phyloP scores from a whole-genome alignment of 163 green algal genomes.

The Volvox carteri region DNA sequence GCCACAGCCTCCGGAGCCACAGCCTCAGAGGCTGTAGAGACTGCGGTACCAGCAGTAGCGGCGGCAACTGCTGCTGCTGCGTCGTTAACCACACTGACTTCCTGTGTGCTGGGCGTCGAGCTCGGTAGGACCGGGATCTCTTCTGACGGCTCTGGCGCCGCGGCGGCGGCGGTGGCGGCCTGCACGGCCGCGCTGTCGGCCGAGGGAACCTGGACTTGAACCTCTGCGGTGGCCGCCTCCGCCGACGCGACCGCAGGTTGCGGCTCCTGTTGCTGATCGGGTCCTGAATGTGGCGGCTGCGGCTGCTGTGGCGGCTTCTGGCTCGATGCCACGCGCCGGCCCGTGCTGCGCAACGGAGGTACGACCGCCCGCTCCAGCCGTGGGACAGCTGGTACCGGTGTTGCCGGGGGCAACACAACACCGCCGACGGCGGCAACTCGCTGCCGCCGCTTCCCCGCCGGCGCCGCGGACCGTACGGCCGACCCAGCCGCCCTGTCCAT shows the following conservation, averaged over 20 bases:
- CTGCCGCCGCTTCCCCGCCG: background rate
- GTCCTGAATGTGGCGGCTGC: background rate
- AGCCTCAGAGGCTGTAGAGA: background rate
- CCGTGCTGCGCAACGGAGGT: background rate
- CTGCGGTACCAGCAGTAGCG: background rate
- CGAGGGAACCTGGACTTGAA: too few species aligned
- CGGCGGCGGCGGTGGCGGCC: background rate
- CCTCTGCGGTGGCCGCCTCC: background rate
- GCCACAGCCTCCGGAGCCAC: background rate
- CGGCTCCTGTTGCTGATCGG: too few species aligned
- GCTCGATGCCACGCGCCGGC: background rate
- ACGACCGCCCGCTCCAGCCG: slow-evolving; percentile 22
- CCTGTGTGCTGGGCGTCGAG: too few species aligned
- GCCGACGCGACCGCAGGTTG: too few species aligned
- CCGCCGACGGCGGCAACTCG: background rate
- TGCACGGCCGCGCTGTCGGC: background rate
- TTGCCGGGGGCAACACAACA: too few species aligned
- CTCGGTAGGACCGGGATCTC: too few species aligned
- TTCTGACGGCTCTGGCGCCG: background rate
- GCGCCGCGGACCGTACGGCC: background rate
- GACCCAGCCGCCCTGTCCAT: background rate
- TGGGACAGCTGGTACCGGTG: too few species aligned
- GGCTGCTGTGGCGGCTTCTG: background rate
- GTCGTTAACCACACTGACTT: too few species aligned
- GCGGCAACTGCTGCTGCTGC: background rate